Evolutionary conservation across 768 basidiomycete species (phyloP).

Genomic region (Leccinum boreale): DNA sequence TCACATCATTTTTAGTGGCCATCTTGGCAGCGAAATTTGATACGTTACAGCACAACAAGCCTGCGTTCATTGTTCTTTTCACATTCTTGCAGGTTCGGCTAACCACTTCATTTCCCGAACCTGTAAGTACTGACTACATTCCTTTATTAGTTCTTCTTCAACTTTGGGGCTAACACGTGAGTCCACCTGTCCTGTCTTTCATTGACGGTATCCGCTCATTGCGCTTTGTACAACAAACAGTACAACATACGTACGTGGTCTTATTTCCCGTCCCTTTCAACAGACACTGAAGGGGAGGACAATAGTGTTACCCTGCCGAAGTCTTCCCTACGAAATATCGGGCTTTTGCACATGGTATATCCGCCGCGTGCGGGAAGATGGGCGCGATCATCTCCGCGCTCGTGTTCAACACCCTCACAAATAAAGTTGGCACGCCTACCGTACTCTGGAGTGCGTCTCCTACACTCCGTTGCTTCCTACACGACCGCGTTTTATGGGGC

Average conservation of each 20-base stretch:
- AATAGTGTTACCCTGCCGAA: slow-evolving; percentile 68
- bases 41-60: slow-evolving; percentile 41
- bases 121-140: slow-evolving; percentile 3
- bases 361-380: slow-evolving; percentile 68
- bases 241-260: slow-evolving; percentile 47
- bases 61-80: slow-evolving; percentile 69
- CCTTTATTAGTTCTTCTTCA: slow-evolving; percentile 65
- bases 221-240: slow-evolving; percentile 22
- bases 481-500: background rate
- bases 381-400: slow-evolving; percentile 78
- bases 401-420: slow-evolving; percentile 62
- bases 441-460: slow-evolving; percentile 67
- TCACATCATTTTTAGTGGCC: slow-evolving; percentile 40
- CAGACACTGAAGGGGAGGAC: slow-evolving; percentile 1
- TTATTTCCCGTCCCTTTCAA: no score
- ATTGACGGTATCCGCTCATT: background rate
- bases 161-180: slow-evolving; percentile 73
- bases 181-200: slow-evolving; percentile 12
- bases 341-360: slow-evolving; percentile 71
- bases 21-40: slow-evolving; percentile 68
- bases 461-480: background rate
- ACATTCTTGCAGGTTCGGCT: slow-evolving; percentile 54
- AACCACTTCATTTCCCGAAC: background rate
- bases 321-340: slow-evolving; percentile 77
- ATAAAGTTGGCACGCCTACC: slow-evolving; percentile 58